These are phyloP conservation scores for Pythium grandisporangium DNA, from an alignment of 352 stramenopile species.

Conservation along the genomic window DNA sequence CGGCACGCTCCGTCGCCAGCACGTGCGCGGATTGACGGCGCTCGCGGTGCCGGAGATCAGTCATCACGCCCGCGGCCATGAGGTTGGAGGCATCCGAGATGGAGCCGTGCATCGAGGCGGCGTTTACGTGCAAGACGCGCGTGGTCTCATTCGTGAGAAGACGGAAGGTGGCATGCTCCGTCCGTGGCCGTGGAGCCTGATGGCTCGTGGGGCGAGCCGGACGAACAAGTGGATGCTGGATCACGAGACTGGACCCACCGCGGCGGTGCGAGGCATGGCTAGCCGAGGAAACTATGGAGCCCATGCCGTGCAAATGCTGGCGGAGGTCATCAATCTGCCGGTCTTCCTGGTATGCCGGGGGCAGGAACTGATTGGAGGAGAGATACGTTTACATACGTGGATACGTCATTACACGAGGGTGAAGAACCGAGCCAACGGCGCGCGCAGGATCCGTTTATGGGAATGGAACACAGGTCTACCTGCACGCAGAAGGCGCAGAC, in stretches of 20 bases:
- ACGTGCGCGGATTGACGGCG: constrained; percentile 5
- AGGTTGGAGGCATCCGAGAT: constrained; percentile 4
- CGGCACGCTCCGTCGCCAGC: constrained; percentile 1
- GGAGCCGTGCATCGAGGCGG: constrained; percentile 5
- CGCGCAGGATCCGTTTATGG: no score
- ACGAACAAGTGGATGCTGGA: constrained; percentile 50
- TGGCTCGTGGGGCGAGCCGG: no score
- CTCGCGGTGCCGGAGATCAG: constrained; percentile 9
- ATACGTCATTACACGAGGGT: no score
- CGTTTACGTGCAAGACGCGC: constrained; percentile 41
- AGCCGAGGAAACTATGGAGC: constrained; percentile 4
- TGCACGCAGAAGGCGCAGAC: constrained; percentile 39
- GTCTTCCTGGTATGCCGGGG: constrained; percentile 31
- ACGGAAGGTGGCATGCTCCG: constrained; percentile 22
- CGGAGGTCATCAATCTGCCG: constrained; percentile 22
- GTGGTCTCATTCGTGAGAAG: constrained; percentile 40
- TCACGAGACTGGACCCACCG: constrained; percentile 35
- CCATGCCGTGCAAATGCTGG: constrained; percentile 13
- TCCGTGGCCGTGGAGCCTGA: no score
- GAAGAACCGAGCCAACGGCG: no score
- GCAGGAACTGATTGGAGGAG: constrained; percentile 23
- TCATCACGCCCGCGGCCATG: constrained; percentile 7
- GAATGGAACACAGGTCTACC: constrained; percentile 1
- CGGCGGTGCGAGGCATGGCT: constrained; percentile 6
- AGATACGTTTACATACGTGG: neutral